phyloP scores from a whole-genome alignment of 2,329 filamentous ascomycete species.

The Fusarium vanettenii region DNA sequence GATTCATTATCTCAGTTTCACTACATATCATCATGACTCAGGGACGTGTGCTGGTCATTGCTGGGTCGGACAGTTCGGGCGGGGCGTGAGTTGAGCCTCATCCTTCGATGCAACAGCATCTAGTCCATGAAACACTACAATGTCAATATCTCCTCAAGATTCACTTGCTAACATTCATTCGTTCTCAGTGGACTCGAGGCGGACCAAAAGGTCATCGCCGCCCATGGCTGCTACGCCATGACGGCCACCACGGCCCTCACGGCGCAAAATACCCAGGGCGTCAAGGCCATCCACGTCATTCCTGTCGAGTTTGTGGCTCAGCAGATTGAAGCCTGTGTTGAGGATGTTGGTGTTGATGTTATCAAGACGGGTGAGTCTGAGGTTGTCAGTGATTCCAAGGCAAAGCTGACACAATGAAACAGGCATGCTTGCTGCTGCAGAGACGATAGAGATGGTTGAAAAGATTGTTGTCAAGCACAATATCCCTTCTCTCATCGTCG shows the following conservation, averaged over 20 bases:
- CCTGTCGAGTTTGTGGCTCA: constrained; percentile 83
- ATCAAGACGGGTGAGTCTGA: constrained; percentile 82
- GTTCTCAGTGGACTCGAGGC: constrained; percentile 84
- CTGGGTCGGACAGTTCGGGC: constrained; percentile 90
- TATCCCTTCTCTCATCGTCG: constrained; percentile 49
- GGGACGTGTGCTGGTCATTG: constrained; percentile 79
- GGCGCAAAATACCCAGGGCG: constrained; percentile 92
- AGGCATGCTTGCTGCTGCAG: constrained; percentile 54
- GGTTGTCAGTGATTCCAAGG: too few species aligned
- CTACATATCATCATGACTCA: constrained; percentile 47
- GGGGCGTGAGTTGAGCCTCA: constrained; percentile 72
- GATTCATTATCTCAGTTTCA: not conserved
- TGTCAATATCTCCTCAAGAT: not conserved
- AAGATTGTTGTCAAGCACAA: constrained; percentile 46
- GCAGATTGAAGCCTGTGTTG: constrained; percentile 86
- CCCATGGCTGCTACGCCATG: constrained; percentile 95
- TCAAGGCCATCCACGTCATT: constrained; percentile 82
- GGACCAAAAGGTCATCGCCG: constrained; percentile 93
- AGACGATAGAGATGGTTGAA: constrained; percentile 52
- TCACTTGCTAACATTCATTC: not conserved
- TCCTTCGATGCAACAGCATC: not conserved
- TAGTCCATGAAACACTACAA: too few species aligned
- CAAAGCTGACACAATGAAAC: not conserved
- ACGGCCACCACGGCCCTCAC: constrained; percentile 95
- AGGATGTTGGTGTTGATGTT: constrained; percentile 88